Evolutionary conservation across 768 basidiomycete genomes (phyloP).

Genomic region (Lanmaoa pseudosensibilis): DNA sequence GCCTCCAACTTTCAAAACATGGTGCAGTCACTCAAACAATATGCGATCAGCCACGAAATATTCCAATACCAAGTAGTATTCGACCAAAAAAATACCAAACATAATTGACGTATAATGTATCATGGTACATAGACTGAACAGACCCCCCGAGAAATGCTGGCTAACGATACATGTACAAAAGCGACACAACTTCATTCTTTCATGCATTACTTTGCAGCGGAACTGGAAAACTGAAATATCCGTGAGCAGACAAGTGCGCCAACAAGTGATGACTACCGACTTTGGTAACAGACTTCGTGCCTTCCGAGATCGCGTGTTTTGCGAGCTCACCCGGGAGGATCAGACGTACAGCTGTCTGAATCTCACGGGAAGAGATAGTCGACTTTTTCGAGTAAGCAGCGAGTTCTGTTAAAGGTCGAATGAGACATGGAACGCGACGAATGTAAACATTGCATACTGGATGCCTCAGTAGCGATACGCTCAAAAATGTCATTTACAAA

Average conservation of each 20-base stretch:
- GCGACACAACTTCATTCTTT: neutral
- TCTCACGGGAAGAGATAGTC: conserved; percentile 97
- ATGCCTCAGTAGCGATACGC: conserved; percentile 89
- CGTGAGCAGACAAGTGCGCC: conserved; percentile 8
- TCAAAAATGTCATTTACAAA: conserved; percentile 97
- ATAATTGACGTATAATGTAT: conserved; percentile 24
- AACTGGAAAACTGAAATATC: conserved; percentile 63
- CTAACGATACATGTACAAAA: conserved; percentile 29
- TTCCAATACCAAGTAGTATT: neutral
- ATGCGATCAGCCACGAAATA: neutral
- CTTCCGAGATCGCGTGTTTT: conserved; percentile 75
- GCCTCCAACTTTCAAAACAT: too few species aligned
- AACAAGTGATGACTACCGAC: conserved; percentile 36
- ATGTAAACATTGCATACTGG: conserved; percentile 52
- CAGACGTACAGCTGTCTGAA: conserved; percentile 94
- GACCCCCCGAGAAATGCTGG: conserved; percentile 23
- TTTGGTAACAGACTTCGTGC: conserved; percentile 90
- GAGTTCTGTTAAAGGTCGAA: conserved; percentile 58
- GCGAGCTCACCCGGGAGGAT: conserved; percentile 96
- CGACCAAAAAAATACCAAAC: neutral
- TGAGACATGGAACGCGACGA: neutral
- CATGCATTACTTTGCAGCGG: conserved; percentile 58
- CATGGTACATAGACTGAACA: conserved; percentile 17
- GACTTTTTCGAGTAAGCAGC: conserved; percentile 98
- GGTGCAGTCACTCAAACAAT: too few species aligned